Percentiles rank a stretch among this genome's conserved stretches.
phyloP scores from a whole-genome alignment of 306 rosid species.

The Vigna mungo region DNA sequence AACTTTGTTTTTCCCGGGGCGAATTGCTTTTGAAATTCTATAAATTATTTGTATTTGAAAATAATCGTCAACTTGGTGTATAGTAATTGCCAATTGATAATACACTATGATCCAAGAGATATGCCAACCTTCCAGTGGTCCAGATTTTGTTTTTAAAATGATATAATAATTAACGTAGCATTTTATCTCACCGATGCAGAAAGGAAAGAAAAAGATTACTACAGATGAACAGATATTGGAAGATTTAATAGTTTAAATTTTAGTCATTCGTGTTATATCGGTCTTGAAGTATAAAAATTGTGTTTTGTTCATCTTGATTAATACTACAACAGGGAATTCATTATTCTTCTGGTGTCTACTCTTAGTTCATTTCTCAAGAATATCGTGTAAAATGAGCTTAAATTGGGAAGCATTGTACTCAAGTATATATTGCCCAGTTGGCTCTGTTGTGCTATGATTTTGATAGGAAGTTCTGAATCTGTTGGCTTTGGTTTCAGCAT shows the following conservation, averaged over 20 bases:
- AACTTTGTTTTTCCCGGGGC: neutral
- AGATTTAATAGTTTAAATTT: slow-evolving; percentile 22
- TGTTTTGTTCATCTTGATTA: slow-evolving; percentile 16
- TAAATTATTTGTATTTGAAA: slow-evolving; percentile 1
- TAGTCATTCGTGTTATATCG: slow-evolving; percentile 16
- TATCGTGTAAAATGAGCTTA: slow-evolving; percentile 27
- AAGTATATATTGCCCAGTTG: neutral
- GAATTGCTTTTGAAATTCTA: neutral
- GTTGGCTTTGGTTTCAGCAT: slow-evolving; percentile 17
- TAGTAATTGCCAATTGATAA: slow-evolving; percentile 6
- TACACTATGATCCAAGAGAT: slow-evolving; percentile 12
- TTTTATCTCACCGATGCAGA: slow-evolving; percentile 9
- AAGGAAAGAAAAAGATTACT: neutral
- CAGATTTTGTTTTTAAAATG: slow-evolving; percentile 21
- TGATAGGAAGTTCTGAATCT: slow-evolving; percentile 22
- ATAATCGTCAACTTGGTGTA: slow-evolving; percentile 32
- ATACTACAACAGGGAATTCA: neutral
- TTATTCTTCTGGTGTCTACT: slow-evolving; percentile 18
- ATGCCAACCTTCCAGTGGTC: slow-evolving; percentile 20
- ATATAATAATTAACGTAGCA: neutral
- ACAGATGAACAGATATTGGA: neutral
- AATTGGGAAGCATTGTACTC: neutral
- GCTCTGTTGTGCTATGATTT: slow-evolving; percentile 14
- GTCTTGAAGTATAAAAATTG: slow-evolving; percentile 8
- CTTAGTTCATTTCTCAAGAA: neutral